Percentiles rank a stretch among this genome's conserved stretches.
Conservation (phyloP, 768 basidiomycete species). For the Tephrocybe rancida region DNA sequence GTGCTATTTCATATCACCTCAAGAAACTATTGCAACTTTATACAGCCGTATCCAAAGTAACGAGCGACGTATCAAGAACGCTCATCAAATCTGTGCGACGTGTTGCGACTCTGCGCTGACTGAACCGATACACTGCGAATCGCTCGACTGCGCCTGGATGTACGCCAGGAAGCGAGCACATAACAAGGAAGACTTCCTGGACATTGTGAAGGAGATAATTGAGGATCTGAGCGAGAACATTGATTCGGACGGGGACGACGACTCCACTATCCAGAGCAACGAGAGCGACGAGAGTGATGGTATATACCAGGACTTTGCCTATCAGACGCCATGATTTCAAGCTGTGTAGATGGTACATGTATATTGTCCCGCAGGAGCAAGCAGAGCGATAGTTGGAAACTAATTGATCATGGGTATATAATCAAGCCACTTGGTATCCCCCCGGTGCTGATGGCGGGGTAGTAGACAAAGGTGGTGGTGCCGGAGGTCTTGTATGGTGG, state of each 20-base stretch:
- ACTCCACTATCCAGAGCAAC: slow-evolving; percentile 5
- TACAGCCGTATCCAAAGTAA: slow-evolving; percentile 53
- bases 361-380: not conserved
- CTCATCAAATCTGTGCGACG: slow-evolving; percentile 71
- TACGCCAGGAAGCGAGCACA: slow-evolving; percentile 71
- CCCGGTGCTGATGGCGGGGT: slow-evolving; percentile 32
- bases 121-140: slow-evolving; percentile 76
- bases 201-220: slow-evolving; percentile 32
- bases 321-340: slow-evolving; percentile 11
- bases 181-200: slow-evolving; percentile 36
- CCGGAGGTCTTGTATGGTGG: slow-evolving; percentile 26
- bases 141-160: slow-evolving; percentile 85
- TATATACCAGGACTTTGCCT: slow-evolving; percentile 7
- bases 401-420: not conserved
- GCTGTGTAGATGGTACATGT: not conserved
- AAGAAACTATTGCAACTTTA: slow-evolving; percentile 59
- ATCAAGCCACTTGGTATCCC: slow-evolving; percentile 45
- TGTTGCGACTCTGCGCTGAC: slow-evolving; percentile 60
- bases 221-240: slow-evolving; percentile 33
- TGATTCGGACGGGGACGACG: slow-evolving; percentile 5
- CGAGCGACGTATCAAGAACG: slow-evolving; percentile 54
- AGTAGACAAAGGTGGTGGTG: slow-evolving; percentile 25
- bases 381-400: no score
- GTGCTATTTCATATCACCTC: slow-evolving; percentile 50
- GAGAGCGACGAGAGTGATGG: slow-evolving; percentile 13